Conservation (phyloP, 2,329 filamentous ascomycete species). For the Fusarium pilosicola region DNA sequence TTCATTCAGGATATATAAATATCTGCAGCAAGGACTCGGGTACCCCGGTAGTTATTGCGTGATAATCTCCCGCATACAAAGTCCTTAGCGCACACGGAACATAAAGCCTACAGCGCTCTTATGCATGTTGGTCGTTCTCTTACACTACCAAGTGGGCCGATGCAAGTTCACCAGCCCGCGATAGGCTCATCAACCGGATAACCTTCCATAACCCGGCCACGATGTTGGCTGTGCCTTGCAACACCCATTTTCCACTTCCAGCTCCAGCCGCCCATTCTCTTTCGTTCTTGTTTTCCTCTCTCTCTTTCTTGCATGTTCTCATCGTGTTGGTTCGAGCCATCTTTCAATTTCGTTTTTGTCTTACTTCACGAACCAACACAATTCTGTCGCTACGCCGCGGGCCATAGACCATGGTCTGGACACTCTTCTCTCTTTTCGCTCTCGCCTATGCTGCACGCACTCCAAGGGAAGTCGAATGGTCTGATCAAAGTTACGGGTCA, state of each 20-base stretch:
- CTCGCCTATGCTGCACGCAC: neutral
- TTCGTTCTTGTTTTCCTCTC: neutral
- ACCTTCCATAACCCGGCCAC: neutral
- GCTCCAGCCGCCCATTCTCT: neutral
- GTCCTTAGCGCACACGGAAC: neutral
- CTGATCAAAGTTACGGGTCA: conserved; percentile 1
- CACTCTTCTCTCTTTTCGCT: neutral
- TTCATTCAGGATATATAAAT: neutral
- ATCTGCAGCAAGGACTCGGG: neutral
- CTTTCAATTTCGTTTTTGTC: neutral
- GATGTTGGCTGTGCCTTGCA: conserved; percentile 4
- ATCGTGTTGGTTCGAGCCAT: neutral
- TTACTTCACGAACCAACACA: neutral
- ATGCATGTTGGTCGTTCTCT: conserved; percentile 15
- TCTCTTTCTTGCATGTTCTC: neutral
- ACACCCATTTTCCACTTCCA: neutral
- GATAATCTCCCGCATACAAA: neutral
- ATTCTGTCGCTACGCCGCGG: neutral
- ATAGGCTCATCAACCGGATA: neutral
- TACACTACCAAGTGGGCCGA: neutral
- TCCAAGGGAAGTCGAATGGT: conserved; percentile 4
- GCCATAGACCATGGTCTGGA: neutral
- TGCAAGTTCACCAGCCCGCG: neutral
- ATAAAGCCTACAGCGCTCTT: neutral
- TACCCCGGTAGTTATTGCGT: neutral